Percentiles rank a stretch among this genome's conserved stretches.
Evolutionary conservation across 1,284 basidiomycete species (phyloP).

Genomic region (Ganoderma sinense): DNA sequence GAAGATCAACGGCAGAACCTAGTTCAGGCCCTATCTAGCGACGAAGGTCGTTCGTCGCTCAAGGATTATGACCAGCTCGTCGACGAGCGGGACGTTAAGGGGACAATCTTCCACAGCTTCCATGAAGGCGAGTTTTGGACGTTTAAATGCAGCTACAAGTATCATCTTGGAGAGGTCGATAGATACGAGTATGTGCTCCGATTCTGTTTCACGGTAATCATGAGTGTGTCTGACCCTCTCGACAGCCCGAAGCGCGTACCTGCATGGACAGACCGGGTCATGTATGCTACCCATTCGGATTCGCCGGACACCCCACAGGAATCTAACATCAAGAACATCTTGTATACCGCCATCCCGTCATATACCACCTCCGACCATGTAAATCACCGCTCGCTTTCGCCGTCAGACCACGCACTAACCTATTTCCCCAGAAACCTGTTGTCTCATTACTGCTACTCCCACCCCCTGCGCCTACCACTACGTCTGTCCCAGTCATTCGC

Average conservation of each 20-base stretch:
- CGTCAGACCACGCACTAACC: background rate
- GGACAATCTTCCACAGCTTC: conserved; percentile 74
- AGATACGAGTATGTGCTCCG: conserved; percentile 70
- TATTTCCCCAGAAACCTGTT: conserved; percentile 66
- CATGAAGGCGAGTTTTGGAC: conserved; percentile 85
- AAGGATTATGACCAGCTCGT: conserved; percentile 83
- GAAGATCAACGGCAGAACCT: conserved; percentile 44
- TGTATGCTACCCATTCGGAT: conserved; percentile 87
- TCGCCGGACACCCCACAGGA: conserved; percentile 56
- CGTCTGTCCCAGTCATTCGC: conserved; percentile 49
- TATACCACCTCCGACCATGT: conserved; percentile 83
- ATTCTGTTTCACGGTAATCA: background rate
- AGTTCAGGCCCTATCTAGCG: conserved; percentile 52
- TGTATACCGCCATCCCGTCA: conserved; percentile 80
- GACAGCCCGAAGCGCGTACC: conserved; percentile 80
- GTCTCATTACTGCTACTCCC: conserved; percentile 69
- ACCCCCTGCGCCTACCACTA: conserved; percentile 38
- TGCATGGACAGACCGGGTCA: conserved; percentile 94
- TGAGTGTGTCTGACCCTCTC: background rate
- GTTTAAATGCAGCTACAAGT: conserved; percentile 94
- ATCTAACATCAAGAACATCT: conserved; percentile 65
- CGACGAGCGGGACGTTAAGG: conserved; percentile 63
- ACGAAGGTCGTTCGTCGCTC: conserved; percentile 66
- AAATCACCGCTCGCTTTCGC: conserved; percentile 34
- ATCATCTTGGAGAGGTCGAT: conserved; percentile 79